These are phyloP conservation scores for Diaporthe humulicola DNA, from an alignment of 2,329 filamentous ascomycete species.

Conservation along the genomic window DNA sequence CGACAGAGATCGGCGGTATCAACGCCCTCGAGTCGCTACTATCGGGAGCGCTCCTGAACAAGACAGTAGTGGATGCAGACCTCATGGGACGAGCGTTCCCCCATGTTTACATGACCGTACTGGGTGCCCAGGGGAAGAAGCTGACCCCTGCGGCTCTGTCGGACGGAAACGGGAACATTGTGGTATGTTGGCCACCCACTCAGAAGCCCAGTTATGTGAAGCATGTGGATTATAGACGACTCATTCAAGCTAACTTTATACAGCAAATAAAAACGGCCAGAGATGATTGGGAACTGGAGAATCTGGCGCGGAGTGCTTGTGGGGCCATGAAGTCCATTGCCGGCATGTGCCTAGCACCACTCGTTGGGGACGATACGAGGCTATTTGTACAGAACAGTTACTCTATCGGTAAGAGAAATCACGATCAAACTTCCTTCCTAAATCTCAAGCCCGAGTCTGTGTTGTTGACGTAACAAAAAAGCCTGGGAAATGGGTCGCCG, in stretches of 20 bases:
- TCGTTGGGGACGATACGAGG: neutral
- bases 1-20: slow-evolving; percentile 20
- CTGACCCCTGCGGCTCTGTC: slow-evolving; percentile 10
- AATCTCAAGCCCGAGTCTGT: neutral
- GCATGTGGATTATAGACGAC: accelerated
- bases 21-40: slow-evolving; percentile 11
- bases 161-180: neutral
- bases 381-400: slow-evolving; percentile 6
- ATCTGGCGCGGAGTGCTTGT: neutral
- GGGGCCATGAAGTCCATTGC: slow-evolving; percentile 22
- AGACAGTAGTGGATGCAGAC: slow-evolving; percentile 6
- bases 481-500: slow-evolving; percentile 2
- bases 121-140: neutral
- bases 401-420: neutral
- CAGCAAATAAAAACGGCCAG: neutral
- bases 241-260: neutral
- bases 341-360: neutral
- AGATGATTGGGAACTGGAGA: slow-evolving; percentile 11
- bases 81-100: slow-evolving; percentile 5
- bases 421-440: accelerated
- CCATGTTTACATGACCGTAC: neutral
- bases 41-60: neutral
- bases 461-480: neutral
- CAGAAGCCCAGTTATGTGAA: no score
- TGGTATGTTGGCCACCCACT: neutral